Evolutionary conservation across 805 yeast species (phyloP), one percentile per base, ranked within the genome.

Genomic region (Candida pseudoglaebosa): DNA sequence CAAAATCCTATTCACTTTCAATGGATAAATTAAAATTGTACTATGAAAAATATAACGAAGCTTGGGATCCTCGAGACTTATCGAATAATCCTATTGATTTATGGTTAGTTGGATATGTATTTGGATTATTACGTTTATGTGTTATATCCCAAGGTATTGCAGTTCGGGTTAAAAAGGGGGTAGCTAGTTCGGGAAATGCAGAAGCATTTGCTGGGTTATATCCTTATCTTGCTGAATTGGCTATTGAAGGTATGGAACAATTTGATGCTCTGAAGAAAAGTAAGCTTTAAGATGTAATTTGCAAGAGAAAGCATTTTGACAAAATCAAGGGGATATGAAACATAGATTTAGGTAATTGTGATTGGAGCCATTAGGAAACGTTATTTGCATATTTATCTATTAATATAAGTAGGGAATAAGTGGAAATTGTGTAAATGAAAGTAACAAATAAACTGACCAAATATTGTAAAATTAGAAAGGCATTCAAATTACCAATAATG

Each of bases 141-240:
- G 82, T 79, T 13, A 79, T 79, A 39, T 62, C 73, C 13, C 85
- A 79, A 45, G 85, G 85, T 2, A 77, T 79, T 36, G 79, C 78
- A 4, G 77, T 78, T 61, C 61, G 84, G 37, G 61, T 66, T 1
- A 60, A 65, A 8, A 57, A 65, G 36, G 82, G 82, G 8, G 71
- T 68, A 26, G 82, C 82, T 1, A 70, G 77, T 19, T 70, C 77
- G 31, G 76, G 76, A 0, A 60, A 67, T 39, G 83, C 83, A 2
- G 56, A 57, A 5, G 54, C 54, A 1, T 57, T 65, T 15, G 77
- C 70, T 2, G 38, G 45, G 2, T 48, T 66, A 30, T 68, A 67
- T 45, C 60, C 59, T 13, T 41, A 38, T 10, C 57, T 68, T 38
- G 49, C 69, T 5, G 38, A 48, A 10, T 46, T 66, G 29, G 70